Base-by-base conservation (phyloP, 2,329 filamentous ascomycete species). In the Dactylellina leptospora region DNA sequence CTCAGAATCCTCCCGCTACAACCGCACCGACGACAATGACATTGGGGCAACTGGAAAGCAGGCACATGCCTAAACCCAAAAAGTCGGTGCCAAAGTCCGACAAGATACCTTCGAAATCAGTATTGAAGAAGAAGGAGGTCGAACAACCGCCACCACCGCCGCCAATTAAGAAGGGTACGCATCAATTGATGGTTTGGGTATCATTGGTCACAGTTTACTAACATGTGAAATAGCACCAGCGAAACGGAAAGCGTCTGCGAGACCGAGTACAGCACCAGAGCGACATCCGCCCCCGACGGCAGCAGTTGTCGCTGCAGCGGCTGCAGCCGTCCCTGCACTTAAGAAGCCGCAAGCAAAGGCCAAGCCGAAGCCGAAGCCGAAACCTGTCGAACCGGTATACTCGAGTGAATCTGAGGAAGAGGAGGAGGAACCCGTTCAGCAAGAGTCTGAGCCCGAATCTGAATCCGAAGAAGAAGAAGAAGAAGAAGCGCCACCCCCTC, bases 351-450 rank as follows among this genome's bases (percentile, higher is more conserved):
- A 70, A 44, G 27, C 45, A 45, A 62, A 58, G 20, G 38, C 64
- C 4, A 70, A 59, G 23, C 58, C 64, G 18, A 70, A 70, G 20
- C 55, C 63, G 16, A 70, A 61, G 23, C 56, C 66, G 10, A 71
- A 59, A 36, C 66, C 51, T 10, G 56, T 56, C 30, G 58, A 71
- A 33, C 66, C 66, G 11, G 58, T 63, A 53, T 63, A 58, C 42
- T 59, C 45, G 44, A 63, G 58, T 36, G 40, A 40, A 51, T 53
- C 58, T 20, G 58, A 60, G 16, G 63, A 71, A 23, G 51, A 71
- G 13, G 50, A 62, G 16, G 50, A 55, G 18, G 60, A 36, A 13
- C 59, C 59, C 5, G 27, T 28, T 9, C 27, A 45, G 11, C 51
- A 60, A 22, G 54, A 60, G 23, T 40, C 18, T 40, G 62, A 68